Percentiles rank a stretch among this genome's conserved stretches.
Conservation (phyloP, 2,329 filamentous ascomycete genomes). For the Ophiostoma tasmaniense region DNA sequence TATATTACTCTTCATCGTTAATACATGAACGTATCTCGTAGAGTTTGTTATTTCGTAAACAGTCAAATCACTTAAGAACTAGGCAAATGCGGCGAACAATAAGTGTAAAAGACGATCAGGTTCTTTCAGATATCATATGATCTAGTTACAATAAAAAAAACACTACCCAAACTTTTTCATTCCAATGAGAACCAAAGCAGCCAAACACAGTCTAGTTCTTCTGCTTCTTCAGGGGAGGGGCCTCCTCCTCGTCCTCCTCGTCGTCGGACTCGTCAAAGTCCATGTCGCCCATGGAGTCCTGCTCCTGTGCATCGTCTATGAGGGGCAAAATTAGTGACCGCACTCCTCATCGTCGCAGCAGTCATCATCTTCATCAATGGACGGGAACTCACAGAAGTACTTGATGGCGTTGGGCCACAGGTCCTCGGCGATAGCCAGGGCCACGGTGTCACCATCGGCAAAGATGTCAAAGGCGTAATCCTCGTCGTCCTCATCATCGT, state of each 20-base stretch:
- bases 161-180: constrained; percentile 4
- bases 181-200: neutral
- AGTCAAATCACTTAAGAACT: no score
- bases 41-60: no score
- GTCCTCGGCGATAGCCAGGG: constrained; percentile 73
- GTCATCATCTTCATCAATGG: neutral
- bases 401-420: constrained; percentile 81
- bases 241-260: constrained; percentile 38
- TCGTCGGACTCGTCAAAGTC: constrained; percentile 61
- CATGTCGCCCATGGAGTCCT: constrained; percentile 56
- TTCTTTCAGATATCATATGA: neutral
- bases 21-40: no score
- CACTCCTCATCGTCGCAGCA: constrained; percentile 1
- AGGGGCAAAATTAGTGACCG: neutral
- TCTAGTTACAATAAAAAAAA: neutral
- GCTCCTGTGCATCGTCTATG: constrained; percentile 60
- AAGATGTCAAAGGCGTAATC: constrained; percentile 70
- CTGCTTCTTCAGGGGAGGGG: constrained; percentile 35
- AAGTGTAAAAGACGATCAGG: constrained; percentile 16
- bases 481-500: constrained; percentile 42
- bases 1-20: neutral
- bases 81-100: neutral
- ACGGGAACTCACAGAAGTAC: constrained; percentile 68
- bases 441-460: constrained; percentile 76
- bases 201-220: constrained; percentile 26